phyloP scores from a whole-genome alignment of 306 rosid genomes.

The Trichosanthes cucumerina region DNA sequence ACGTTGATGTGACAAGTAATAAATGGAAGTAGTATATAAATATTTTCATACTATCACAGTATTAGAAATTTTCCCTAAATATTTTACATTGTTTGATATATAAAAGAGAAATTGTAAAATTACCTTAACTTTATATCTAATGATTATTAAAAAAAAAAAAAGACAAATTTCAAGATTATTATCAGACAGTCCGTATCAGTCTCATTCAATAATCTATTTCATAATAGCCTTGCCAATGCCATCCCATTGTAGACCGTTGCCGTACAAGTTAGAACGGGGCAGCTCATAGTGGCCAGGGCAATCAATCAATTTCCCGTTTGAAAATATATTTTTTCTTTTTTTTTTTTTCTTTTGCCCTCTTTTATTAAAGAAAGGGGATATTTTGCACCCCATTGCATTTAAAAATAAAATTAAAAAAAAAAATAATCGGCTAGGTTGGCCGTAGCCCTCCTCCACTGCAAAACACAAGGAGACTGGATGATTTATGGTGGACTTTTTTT shows the following conservation, averaged over 20 bases:
- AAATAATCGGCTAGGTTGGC: neutral
- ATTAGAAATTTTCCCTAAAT: no score
- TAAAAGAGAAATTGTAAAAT: no score
- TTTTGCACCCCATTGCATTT: neutral
- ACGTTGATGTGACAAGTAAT: no score
- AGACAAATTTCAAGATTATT: no score
- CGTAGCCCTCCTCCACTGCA: neutral
- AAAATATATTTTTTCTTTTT: neutral
- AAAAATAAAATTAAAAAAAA: neutral
- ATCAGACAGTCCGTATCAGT: no score
- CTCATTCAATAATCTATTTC: no score
- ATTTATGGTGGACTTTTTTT: neutral
- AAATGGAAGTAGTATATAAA: no score
- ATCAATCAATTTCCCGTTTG: neutral
- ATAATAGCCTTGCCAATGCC: neutral
- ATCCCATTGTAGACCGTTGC: neutral
- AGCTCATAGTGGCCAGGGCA: neutral
- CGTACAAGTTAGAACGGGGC: neutral
- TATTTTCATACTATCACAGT: no score
- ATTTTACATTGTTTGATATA: no score
- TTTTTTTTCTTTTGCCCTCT: neutral
- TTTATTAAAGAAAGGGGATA: neutral
- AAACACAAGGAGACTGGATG: neutral
- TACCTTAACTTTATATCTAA: no score
- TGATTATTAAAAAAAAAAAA: no score